Evolutionary conservation across 164 flowering plant species (phyloP), one percentile per base, ranked within the genome.

Genomic region (Houttuynia cordata): DNA sequence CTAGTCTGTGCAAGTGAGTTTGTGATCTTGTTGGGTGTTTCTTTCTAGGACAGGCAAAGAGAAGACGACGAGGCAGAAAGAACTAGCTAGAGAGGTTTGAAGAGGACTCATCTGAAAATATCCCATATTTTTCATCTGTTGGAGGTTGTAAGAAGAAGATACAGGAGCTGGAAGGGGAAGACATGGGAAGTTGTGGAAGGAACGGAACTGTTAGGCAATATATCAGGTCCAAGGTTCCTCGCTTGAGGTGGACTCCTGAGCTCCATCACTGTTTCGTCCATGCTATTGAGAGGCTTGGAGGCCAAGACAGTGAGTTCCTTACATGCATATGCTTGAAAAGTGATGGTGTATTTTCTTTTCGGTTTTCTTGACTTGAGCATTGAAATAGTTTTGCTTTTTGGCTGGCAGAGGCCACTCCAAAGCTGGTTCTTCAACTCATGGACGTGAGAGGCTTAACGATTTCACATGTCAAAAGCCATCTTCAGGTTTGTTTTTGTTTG

Each of bases 391-490:
- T 45, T 45, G 14, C 14, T 17, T 2, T 12, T 3, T 45, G 14
- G n/a, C 5, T 45, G 4, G 14, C 59, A 91, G 97, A 82, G 62
- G 97, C 97, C 17, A 91, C 96, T 6, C 97, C 97, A 8, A 91
- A 91, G 73, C 86, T 87, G 65, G 88, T 91, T 66, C 83, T 86
- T 65, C 89, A 80, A 74, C 60, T 86, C 25, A 91, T 91, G 97
- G 82, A 84, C 75, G 93, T 91, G 24, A 79, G 79, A 68, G 97
- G 96, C 19, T 82, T 91, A 41, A 87, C 87, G 57, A 84, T 91
- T 59, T 83, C 96, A 23, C 97, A 91, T 68, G 93, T 91, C 50
- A 91, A 91, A 79, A 87, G 97, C 80, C 97, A 91, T 74, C 88
- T 91, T 24, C 97, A 91, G 95, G 97, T 91, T 58, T 42, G 10